Evolutionary conservation across 768 basidiomycete species (phyloP).

Genomic region (Rhodosporidiobolus sp.): DNA sequence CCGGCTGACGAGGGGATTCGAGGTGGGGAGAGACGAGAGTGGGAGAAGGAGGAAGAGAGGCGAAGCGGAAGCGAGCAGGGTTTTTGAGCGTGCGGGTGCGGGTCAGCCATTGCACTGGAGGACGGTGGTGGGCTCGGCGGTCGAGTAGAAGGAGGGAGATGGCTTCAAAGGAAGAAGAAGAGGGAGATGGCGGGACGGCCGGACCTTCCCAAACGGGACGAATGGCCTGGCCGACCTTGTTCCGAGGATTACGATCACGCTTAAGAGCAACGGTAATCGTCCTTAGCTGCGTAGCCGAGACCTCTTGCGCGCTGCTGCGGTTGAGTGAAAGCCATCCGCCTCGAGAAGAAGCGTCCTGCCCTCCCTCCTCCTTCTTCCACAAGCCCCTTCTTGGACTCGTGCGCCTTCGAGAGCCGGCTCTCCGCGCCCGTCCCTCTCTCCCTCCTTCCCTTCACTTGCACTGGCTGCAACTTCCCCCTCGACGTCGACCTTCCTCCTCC

Average conservation of each 20-base stretch:
- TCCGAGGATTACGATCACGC: too few species aligned
- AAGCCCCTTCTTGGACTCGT: neutral
- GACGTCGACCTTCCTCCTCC: neutral
- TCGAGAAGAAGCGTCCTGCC: slow-evolving; percentile 17
- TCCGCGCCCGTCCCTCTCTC: slow-evolving; percentile 10
- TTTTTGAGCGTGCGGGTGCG: neutral
- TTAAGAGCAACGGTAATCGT: too few species aligned
- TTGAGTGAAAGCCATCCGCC: too few species aligned
- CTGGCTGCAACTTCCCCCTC: too few species aligned
- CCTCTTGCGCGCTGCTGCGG: too few species aligned
- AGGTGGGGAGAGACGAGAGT: neutral
- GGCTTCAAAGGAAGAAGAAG: neutral
- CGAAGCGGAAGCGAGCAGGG: neutral
- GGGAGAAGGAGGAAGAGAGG: neutral
- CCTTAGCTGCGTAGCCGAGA: too few species aligned
- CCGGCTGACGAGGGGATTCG: neutral
- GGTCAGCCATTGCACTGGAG: slow-evolving; percentile 1
- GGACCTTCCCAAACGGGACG: too few species aligned
- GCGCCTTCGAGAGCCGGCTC: neutral
- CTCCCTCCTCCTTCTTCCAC: slow-evolving; percentile 12
- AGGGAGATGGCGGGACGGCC: slow-evolving; percentile 16
- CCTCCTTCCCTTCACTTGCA: slow-evolving; percentile 15
- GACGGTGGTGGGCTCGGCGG: neutral
- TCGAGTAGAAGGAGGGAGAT: neutral
- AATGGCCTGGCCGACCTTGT: too few species aligned